These are phyloP conservation scores for Globisporangium camurandrum DNA, from an alignment of 352 stramenopile species.

Conservation along the genomic window DNA sequence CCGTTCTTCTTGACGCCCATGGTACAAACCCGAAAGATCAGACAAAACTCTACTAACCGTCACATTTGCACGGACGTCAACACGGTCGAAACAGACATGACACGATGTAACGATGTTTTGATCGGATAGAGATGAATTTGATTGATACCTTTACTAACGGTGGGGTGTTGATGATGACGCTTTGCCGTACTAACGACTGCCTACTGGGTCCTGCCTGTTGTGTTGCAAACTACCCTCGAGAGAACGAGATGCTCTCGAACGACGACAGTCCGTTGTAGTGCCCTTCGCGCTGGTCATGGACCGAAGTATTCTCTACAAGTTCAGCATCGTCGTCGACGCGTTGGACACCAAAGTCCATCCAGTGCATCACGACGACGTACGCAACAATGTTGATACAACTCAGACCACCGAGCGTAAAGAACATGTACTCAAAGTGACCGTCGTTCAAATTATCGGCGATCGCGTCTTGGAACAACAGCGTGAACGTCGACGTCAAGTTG, in stretches of 20 bases:
- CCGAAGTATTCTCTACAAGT: constrained; percentile 34
- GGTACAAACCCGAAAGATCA: too few relatives aligned
- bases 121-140: too few relatives aligned
- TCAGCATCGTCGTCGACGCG: constrained; percentile 63
- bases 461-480: constrained; percentile 70
- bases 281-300: neutral
- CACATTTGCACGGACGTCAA: too few relatives aligned
- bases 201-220: too few relatives aligned
- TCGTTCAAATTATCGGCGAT: constrained; percentile 72
- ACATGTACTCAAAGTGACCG: constrained; percentile 88
- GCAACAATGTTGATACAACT: constrained; percentile 64
- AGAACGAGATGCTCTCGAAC: constrained; percentile 68
- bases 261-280: constrained; percentile 24
- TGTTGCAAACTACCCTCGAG: too few relatives aligned
- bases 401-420: constrained; percentile 68
- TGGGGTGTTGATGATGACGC: too few relatives aligned
- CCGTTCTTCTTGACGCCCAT: constrained; percentile 31
- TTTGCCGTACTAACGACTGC: too few relatives aligned
- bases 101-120: too few relatives aligned
- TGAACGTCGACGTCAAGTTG: constrained; percentile 86
- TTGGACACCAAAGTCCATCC: constrained; percentile 85
- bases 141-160: too few relatives aligned
- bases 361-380: constrained; percentile 78
- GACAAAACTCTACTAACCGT: too few relatives aligned
- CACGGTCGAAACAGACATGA: too few relatives aligned